A percentile compares a stretch with the other conserved stretches of the same genome.
Evolutionary conservation across 768 basidiomycete genomes (phyloP).

Genomic region (Termitomyces sp.): DNA sequence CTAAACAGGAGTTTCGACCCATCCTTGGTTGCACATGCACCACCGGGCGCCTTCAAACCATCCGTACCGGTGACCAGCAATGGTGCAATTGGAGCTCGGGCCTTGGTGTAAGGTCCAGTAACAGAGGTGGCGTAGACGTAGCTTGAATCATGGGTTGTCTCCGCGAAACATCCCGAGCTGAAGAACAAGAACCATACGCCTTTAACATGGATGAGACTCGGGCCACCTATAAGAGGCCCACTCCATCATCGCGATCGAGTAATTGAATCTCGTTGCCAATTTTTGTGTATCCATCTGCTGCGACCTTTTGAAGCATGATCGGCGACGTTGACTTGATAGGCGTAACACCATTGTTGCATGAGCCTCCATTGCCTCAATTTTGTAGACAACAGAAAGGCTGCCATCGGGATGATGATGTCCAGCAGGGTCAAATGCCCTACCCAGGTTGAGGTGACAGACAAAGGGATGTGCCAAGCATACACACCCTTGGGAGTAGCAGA

Average conservation of each 20-base stretch:
- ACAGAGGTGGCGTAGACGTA: conserved; percentile 13
- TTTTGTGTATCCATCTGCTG: conserved; percentile 13
- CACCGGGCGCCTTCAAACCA: conserved; percentile 13
- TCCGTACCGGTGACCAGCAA: conserved; percentile 9
- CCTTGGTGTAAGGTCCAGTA: conserved; percentile 12
- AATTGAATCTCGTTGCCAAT: conserved; percentile 11
- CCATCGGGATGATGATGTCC: conserved; percentile 14
- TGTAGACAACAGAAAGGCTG: conserved; percentile 14
- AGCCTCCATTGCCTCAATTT: conserved; percentile 11
- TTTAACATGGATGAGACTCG: conserved; percentile 12
- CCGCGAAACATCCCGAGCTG: conserved; percentile 13
- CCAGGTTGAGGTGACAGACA: conserved; percentile 11
- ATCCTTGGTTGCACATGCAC: conserved; percentile 9
- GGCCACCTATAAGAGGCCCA: conserved; percentile 12
- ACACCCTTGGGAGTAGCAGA: conserved; percentile 6
- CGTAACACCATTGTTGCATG: conserved; percentile 12
- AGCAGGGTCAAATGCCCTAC: conserved; percentile 11
- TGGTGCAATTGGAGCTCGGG: conserved; percentile 10
- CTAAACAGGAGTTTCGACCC: conserved; percentile 10
- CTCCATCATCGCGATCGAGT: conserved; percentile 13
- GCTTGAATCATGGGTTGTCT: conserved; percentile 13
- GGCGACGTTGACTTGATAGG: conserved; percentile 15
- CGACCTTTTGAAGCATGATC: conserved; percentile 14
- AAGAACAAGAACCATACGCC: conserved; percentile 14
- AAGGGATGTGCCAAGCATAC: conserved; percentile 4